Percentiles rank a stretch among this genome's conserved stretches.
These are phyloP conservation scores for Ceratonia siliqua DNA, from an alignment of 306 rosid species.

Conservation along the genomic window DNA sequence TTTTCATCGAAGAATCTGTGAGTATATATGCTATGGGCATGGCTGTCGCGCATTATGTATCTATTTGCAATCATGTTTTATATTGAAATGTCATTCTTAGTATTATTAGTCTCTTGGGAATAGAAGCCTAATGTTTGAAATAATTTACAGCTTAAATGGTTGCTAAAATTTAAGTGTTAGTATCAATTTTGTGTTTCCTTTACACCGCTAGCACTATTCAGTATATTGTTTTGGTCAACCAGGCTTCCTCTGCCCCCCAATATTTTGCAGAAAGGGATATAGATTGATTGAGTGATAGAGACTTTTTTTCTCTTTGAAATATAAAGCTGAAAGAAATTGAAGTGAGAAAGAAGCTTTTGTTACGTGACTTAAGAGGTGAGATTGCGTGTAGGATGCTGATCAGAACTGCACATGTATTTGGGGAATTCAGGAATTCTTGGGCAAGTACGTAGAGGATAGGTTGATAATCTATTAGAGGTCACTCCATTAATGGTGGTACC, in stretches of 20 bases:
- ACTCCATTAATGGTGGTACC: background rate
- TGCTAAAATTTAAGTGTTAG: background rate
- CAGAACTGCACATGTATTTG: background rate
- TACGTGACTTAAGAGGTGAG: background rate
- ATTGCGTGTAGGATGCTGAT: background rate
- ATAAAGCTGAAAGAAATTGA: background rate
- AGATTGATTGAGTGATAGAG: background rate
- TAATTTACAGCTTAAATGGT: background rate
- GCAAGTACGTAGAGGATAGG: constrained; percentile 2
- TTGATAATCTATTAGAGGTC: background rate
- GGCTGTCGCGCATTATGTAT: background rate
- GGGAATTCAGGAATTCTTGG: background rate
- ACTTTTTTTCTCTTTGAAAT: background rate
- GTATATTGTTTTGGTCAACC: background rate
- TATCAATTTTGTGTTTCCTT: background rate
- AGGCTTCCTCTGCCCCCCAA: background rate
- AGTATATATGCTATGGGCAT: constrained; percentile 37
- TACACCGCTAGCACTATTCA: background rate
- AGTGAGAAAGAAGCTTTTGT: constrained; percentile 2
- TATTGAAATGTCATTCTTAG: background rate
- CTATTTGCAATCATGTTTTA: background rate
- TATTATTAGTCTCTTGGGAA: background rate
- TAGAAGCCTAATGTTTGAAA: background rate
- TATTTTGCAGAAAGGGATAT: constrained; percentile 2
- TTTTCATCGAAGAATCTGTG: constrained; percentile 86